Evolutionary conservation across 1,284 basidiomycete species (phyloP).

Genomic region (Microbotryum saponariae): DNA sequence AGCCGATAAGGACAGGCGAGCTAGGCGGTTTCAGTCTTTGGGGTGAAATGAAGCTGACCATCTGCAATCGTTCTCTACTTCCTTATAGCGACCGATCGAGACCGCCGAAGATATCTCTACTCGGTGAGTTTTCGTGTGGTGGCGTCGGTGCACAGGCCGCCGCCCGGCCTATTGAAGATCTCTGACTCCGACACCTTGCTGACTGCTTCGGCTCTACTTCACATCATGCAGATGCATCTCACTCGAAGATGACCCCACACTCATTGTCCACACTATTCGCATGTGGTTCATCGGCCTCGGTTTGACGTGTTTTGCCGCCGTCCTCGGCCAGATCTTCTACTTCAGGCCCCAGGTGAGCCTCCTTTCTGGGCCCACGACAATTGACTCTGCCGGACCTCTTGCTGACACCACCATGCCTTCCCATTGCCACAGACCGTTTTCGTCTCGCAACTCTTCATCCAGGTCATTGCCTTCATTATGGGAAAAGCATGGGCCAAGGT

Average conservation of each 20-base stretch:
- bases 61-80: too few relatives aligned
- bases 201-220: not conserved
- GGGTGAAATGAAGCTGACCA: too few relatives aligned
- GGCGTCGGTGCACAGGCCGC: not conserved
- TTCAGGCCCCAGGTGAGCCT: slow-evolving; percentile 12
- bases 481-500: slow-evolving; percentile 21
- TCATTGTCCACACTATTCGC: slow-evolving; percentile 21
- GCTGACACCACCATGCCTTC: too few relatives aligned
- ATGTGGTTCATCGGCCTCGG: slow-evolving; percentile 12
- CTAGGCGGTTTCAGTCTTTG: too few relatives aligned
- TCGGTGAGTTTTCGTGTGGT: not conserved
- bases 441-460: slow-evolving; percentile 33
- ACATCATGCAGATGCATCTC: slow-evolving; percentile 19
- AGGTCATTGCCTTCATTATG: slow-evolving; percentile 30
- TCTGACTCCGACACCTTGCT: not conserved
- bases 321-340: slow-evolving; percentile 31
- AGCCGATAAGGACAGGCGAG: too few relatives aligned
- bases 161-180: not conserved
- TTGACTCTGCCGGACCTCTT: too few relatives aligned
- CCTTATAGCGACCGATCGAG: slow-evolving; percentile 8
- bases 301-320: slow-evolving; percentile 25
- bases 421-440: slow-evolving; percentile 25
- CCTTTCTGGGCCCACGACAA: too few relatives aligned
- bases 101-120: slow-evolving; percentile 30
- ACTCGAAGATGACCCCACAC: slow-evolving; percentile 28